A percentile compares a stretch with the other conserved stretches of the same genome.
Evolutionary conservation across 352 stramenopile species (phyloP).

Genomic region (Phytophthora boehmeriae): DNA sequence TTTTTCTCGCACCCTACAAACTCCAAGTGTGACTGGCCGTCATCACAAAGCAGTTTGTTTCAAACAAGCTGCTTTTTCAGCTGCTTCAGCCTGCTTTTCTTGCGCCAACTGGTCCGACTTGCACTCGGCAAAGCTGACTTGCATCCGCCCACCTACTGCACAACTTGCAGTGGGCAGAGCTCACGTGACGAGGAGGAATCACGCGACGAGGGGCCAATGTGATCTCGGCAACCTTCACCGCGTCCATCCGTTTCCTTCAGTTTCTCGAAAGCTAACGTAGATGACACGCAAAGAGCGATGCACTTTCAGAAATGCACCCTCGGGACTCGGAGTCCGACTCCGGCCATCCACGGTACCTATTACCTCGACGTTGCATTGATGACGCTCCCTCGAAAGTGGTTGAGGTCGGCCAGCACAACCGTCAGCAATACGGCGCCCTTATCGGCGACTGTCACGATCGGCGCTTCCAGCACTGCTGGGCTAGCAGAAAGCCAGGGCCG

Average conservation of each 20-base stretch:
- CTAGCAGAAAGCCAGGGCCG: background rate
- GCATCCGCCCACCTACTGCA: too few species aligned
- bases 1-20: too few species aligned
- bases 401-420: slow-evolving; percentile 2
- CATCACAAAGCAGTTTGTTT: slow-evolving; percentile 1
- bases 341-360: too few species aligned
- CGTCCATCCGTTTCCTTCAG: slow-evolving; percentile 4
- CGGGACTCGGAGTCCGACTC: too few species aligned
- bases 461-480: background rate
- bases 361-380: background rate
- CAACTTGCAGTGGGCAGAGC: background rate
- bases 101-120: background rate
- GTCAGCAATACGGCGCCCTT: background rate
- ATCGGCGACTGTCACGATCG: background rate
- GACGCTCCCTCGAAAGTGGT: background rate
- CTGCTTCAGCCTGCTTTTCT: background rate
- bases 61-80: background rate
- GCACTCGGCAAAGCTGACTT: background rate
- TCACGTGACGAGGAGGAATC: slow-evolving; percentile 2
- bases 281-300: background rate
- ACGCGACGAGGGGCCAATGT: background rate
- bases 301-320: too few species aligned
- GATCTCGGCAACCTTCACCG: background rate
- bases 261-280: background rate
- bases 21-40: too few species aligned